Evolutionary conservation across 108 stramenopile species (phyloP).

Genomic region (Cyclotella kingstonii): DNA sequence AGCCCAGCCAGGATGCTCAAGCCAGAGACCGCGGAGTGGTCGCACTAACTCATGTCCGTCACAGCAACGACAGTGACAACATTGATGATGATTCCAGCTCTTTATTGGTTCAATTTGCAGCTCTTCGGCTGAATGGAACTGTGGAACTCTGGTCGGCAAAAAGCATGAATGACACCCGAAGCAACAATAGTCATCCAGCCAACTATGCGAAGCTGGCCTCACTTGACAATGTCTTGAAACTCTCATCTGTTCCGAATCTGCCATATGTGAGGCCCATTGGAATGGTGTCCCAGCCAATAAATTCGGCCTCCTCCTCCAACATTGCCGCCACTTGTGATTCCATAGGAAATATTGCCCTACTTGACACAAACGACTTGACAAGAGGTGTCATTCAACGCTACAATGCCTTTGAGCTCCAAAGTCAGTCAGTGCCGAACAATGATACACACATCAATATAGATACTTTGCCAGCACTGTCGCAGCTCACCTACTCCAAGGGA

Average conservation of each 20-base stretch:
- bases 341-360: constrained; percentile 26
- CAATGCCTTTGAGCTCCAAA: constrained; percentile 25
- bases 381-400: constrained; percentile 27
- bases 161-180: too few species aligned
- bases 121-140: constrained; percentile 62
- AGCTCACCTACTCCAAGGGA: constrained; percentile 68
- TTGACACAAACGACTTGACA: constrained; percentile 10
- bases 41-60: constrained; percentile 45
- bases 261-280: constrained; percentile 33
- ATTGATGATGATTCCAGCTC: constrained; percentile 17
- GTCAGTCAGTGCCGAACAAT: too few species aligned
- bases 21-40: constrained; percentile 56
- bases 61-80: not conserved
- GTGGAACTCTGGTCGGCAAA: too few species aligned
- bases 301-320: not conserved
- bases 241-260: constrained; percentile 3
- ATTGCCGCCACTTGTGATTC: constrained; percentile 34
- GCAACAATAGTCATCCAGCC: too few species aligned
- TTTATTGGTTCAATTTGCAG: constrained; percentile 46
- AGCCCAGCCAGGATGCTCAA: constrained; percentile 46
- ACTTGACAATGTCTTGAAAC: not conserved
- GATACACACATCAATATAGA: too few species aligned
- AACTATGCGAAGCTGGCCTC: too few species aligned
- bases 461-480: constrained; percentile 10
- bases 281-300: constrained; percentile 8